phyloP scores from a whole-genome alignment of 805 yeast genomes.

The Zygosaccharomyces pseudorouxii region DNA sequence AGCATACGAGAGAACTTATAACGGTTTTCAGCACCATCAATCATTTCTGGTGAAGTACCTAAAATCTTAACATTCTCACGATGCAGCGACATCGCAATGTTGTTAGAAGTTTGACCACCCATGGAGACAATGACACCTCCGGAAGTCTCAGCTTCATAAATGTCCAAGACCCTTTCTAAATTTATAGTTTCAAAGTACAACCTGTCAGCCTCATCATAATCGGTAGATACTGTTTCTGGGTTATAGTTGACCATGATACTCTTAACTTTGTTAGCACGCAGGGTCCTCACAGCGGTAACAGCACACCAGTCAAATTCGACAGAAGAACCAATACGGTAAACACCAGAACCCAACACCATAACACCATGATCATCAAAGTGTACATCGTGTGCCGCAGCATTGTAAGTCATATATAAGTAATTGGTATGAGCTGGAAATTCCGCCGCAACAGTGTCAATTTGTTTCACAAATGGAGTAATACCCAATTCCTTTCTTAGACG shows the following conservation, averaged over 20 bases:
- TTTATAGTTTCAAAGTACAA: constrained; percentile 93
- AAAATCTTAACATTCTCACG: constrained; percentile 92
- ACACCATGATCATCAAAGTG: constrained; percentile 88
- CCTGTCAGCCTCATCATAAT: constrained; percentile 96
- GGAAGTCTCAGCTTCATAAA: constrained; percentile 86
- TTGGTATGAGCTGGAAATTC: constrained; percentile 97
- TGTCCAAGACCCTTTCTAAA: constrained; percentile 89
- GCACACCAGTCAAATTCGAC: constrained; percentile 99
- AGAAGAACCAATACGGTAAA: constrained; percentile 96
- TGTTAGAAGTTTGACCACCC: constrained; percentile 99
- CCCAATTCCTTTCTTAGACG: constrained; percentile 83
- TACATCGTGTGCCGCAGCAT: constrained; percentile 84
- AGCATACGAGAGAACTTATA: constrained; percentile 96
- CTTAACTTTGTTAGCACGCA: constrained; percentile 79
- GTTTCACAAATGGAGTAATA: constrained; percentile 87
- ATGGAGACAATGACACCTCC: constrained; percentile 90
- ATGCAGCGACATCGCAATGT: constrained; percentile 87
- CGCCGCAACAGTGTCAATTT: constrained; percentile 97
- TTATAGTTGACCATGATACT: constrained; percentile 97
- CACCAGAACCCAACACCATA: constrained; percentile 97
- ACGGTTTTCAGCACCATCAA: constrained; percentile 96
- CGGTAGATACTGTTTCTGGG: constrained; percentile 99
- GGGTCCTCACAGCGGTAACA: constrained; percentile 90
- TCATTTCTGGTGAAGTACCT: constrained; percentile 98
- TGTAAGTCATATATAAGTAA: constrained; percentile 91